Evolutionary conservation across 2,329 filamentous ascomycete genomes (phyloP).

Genomic region (Exophiala alcalophila): DNA sequence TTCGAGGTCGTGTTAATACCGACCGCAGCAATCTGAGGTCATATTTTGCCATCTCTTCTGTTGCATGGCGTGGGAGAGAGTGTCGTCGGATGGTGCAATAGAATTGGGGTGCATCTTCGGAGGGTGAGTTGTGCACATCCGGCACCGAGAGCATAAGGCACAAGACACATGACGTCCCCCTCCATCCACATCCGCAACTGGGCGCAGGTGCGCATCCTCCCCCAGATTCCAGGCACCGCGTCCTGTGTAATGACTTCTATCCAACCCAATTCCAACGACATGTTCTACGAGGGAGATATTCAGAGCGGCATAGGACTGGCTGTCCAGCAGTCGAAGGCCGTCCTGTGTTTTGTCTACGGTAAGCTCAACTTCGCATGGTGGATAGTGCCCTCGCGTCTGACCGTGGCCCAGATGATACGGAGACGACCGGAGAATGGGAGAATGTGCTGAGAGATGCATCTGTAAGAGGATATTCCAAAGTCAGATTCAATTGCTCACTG

Average conservation of each 20-base stretch:
- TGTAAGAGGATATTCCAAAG: constrained; percentile 45
- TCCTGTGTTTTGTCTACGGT: constrained; percentile 84
- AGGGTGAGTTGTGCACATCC: too few relatives aligned
- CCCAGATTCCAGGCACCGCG: too few relatives aligned
- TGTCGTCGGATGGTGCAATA: too few relatives aligned
- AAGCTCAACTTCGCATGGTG: constrained; percentile 32
- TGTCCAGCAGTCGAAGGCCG: constrained; percentile 70
- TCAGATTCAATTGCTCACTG: constrained; percentile 3
- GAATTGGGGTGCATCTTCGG: too few relatives aligned
- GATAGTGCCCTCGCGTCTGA: constrained; percentile 4
- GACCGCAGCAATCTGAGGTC: constrained; percentile 15
- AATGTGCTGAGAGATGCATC: constrained; percentile 36
- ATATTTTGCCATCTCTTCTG: constrained; percentile 17
- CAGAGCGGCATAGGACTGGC: constrained; percentile 77
- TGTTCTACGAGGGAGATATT: constrained; percentile 80
- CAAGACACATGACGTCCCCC: too few relatives aligned
- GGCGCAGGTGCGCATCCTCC: too few relatives aligned
- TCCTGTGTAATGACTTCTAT: constrained; percentile 5
- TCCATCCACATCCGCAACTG: too few relatives aligned
- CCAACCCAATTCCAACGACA: constrained; percentile 38
- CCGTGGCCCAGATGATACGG: constrained; percentile 59
- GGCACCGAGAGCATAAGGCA: too few relatives aligned
- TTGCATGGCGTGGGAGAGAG: too few relatives aligned
- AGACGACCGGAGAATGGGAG: constrained; percentile 72
- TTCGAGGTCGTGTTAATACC: constrained; percentile 1